Percentiles rank a stretch among this genome's conserved stretches.
Conservation (phyloP, 2,329 filamentous ascomycete genomes). For the Elsinoe ampelina region DNA sequence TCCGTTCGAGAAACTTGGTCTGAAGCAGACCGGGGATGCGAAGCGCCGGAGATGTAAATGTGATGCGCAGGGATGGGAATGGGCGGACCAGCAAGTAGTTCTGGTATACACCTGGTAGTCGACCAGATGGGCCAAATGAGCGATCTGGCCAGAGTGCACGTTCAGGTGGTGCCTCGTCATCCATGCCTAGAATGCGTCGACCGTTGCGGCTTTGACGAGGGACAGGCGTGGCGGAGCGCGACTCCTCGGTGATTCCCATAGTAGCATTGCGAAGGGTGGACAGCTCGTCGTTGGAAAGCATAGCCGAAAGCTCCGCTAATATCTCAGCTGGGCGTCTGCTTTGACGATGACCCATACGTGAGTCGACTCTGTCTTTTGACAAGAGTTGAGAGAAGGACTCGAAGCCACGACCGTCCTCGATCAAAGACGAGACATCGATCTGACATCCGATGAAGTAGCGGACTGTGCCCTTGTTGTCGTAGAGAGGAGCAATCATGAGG, state of each 20-base stretch:
- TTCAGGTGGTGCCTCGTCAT: slow-evolving; percentile 21
- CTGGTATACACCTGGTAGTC: slow-evolving; percentile 31
- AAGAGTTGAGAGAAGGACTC: slow-evolving; percentile 30
- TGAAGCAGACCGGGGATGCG: slow-evolving; percentile 57
- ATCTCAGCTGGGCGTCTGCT: slow-evolving; percentile 21
- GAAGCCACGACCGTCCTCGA: slow-evolving; percentile 29
- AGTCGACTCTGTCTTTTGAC: slow-evolving; percentile 23
- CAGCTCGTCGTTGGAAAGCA: slow-evolving; percentile 26
- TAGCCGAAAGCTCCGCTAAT: slow-evolving; percentile 24
- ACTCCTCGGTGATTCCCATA: slow-evolving; percentile 16
- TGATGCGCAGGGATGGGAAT: slow-evolving; percentile 54
- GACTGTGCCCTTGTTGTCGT: slow-evolving; percentile 33
- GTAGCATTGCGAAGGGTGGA: slow-evolving; percentile 23
- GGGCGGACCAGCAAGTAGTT: slow-evolving; percentile 55
- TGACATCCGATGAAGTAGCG: slow-evolving; percentile 34
- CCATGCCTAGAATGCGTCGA: slow-evolving; percentile 25
- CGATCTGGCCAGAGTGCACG: slow-evolving; percentile 24
- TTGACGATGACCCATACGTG: slow-evolving; percentile 19
- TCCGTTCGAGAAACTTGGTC: slow-evolving; percentile 35
- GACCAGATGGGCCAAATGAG: slow-evolving; percentile 25
- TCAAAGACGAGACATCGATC: slow-evolving; percentile 31
- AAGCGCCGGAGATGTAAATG: slow-evolving; percentile 60
- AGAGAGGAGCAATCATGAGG: slow-evolving; percentile 32
- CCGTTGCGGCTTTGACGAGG: neutral
- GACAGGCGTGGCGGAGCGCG: slow-evolving; percentile 14